Evolutionary conservation across 306 rosid species (phyloP), one percentile per base, ranked within the genome.

Genomic region (Leucaena leucocephala): DNA sequence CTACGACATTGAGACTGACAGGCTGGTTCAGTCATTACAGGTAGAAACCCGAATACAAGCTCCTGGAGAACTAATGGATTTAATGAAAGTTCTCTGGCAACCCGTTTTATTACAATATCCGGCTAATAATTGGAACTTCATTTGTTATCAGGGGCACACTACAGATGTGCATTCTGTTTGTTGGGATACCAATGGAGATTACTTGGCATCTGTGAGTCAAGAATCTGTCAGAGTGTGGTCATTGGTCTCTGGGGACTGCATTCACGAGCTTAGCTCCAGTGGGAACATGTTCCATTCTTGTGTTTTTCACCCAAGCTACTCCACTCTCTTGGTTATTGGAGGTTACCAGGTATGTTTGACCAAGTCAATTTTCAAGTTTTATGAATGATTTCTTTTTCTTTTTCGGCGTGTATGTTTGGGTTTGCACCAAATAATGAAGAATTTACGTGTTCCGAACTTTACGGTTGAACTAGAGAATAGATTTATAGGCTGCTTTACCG

Each of bases 211-310:
- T 58, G 91, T 87, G 43, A 93, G 97, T 85, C 97, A 85, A 82
- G 92, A 92, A 11, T 87, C 93, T 65, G 94, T 94, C 75, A 90
- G 78, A 83, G 92, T 94, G 64, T 94, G 98, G 98, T 89, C 92
- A 57, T 79, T 89, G 69, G 67, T 89, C 64, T 80, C 96, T 2
- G 92, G 97, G 80, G 88, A 94, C 4, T 94, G 94, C 88, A 84
- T 89, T 85, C 96, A 92, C 36, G 97, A 94, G 68, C 90, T 92
- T 79, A 84, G 48, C 85, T 80, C 94, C 78, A 89, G 89, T 48
- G 98, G 97, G 72, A 89, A 94, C 86, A 75, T 75, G 83, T 92
- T 81, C 78, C 91, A 94, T 71, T 86, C 96, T 35, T 86, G 94
- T 43, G 93, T 88, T 78, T 94, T 94, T 82, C 98, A 94, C 74